Evolutionary conservation across 805 yeast genomes (phyloP), one percentile per base, ranked within the genome.

Genomic region (Pichia phayaonensis): DNA sequence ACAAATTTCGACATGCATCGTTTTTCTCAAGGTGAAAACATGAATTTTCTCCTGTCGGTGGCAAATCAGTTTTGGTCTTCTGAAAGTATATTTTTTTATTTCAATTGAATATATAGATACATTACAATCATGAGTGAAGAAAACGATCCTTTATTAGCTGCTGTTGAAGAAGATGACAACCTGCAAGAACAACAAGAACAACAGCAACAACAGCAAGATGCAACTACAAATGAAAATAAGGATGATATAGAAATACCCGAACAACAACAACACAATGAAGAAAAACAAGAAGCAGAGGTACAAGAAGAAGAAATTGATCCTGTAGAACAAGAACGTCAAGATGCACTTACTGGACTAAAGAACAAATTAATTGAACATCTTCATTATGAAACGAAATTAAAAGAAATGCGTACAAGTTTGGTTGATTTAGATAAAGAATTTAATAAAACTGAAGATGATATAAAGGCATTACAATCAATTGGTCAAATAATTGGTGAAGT

Each of bases 401-500:
- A 89, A 67, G 89, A 83, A 42, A 75, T 90, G 54, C 80, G 99
- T 58, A 71, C 86, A 62, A 80, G 84, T 56, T 86, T 94, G 72
- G 83, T 90, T 67, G 95, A 79, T 59, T 70, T 90, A 57, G 96
- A 90, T 56, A 82, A 80, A 60, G 83, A 83, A 55, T 94, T 81
- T 68, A 92, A 86, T 52, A 90, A 89, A 74, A 92, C 99, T 2
- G 99, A 94, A 67, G 88, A 90, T 59, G 99, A 94, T 62, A 94
- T 94, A 67, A 92, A 90, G 71, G 98, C 98, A 18, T 75, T 94
- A 57, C 99, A 94, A 70, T 84, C 95, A 56, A 96, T 94, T 55
- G 99, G 99, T 4, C 99, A 94, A 70, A 83, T 94, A 63, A 86
- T 94, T 58, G 99, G 99, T 51, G 99, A 94, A 69, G 95, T 94